Percentiles rank a stretch among this genome's conserved stretches.
Conservation (phyloP, 441 rosid genomes). For the Brassica balearica region DNA sequence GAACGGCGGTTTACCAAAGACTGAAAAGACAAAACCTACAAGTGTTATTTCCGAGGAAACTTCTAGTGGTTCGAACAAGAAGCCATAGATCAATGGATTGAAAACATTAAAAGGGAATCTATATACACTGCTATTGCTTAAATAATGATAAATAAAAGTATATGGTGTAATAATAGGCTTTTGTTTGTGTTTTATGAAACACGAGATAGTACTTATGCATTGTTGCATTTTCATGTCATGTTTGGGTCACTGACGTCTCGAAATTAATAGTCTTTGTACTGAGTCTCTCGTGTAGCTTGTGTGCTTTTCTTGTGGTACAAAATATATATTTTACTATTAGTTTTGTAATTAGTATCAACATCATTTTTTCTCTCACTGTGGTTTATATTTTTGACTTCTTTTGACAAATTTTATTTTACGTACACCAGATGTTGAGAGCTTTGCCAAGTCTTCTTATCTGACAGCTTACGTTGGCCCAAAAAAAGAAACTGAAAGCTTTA, state of each 20-base stretch:
- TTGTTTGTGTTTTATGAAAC: conserved; percentile 8
- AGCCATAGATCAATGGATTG: conserved; percentile 36
- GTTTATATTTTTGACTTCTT: no score
- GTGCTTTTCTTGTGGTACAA: neutral
- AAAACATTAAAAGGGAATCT: neutral
- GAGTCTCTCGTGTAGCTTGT: neutral
- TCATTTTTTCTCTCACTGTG: no score
- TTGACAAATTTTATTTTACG: no score
- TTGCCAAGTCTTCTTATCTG: no score
- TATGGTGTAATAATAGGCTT: conserved; percentile 1
- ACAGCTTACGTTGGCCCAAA: no score
- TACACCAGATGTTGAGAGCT: no score
- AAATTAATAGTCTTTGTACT: neutral
- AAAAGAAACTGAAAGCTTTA: no score
- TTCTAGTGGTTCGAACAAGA: conserved; percentile 31
- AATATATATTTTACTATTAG: no score
- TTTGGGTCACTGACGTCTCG: neutral
- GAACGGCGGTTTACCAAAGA: conserved; percentile 17
- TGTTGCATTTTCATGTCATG: neutral
- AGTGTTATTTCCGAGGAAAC: conserved; percentile 1
- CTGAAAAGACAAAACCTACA: conserved; percentile 22
- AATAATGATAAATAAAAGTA: conserved; percentile 12
- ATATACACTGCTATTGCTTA: conserved; percentile 6
- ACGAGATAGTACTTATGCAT: neutral
- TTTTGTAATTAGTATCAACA: no score